Evolutionary conservation across 1,139 yeast species (phyloP).

Genomic region (Debaryomyces robertsiae): DNA sequence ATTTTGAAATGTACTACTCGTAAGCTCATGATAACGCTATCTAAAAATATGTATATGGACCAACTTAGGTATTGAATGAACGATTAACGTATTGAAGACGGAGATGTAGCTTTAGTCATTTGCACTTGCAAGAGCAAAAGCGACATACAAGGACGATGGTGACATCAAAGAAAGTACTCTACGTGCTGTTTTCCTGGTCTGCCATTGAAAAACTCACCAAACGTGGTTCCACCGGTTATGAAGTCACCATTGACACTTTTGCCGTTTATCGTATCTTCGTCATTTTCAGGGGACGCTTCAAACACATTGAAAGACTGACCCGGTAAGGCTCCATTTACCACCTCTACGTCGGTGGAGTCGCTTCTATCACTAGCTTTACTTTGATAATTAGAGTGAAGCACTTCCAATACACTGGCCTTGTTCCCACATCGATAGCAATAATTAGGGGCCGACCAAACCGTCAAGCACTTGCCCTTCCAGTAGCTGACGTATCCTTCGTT

Average conservation of each 20-base stretch:
- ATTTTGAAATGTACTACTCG: conserved; percentile 75
- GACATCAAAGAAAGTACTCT: conserved; percentile 64
- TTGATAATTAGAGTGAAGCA: conserved; percentile 41
- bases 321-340: conserved; percentile 29
- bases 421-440: conserved; percentile 97
- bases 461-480: conserved; percentile 86
- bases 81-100: too few species aligned
- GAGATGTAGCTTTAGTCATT: conserved; percentile 1
- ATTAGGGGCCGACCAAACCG: conserved; percentile 99
- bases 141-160: background rate
- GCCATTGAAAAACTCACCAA: conserved; percentile 28
- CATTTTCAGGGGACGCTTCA: conserved; percentile 93
- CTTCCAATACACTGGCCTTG: conserved; percentile 89
- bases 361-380: conserved; percentile 18
- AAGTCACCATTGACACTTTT: conserved; percentile 40
- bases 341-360: conserved; percentile 16
- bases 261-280: conserved; percentile 47
- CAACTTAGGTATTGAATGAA: too few species aligned
- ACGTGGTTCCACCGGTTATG: conserved; percentile 23
- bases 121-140: conserved; percentile 1
- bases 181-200: conserved; percentile 47
- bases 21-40: too few species aligned
- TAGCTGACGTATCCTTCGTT: conserved; percentile 94
- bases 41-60: too few species aligned
- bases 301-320: conserved; percentile 83